Evolutionary conservation across 768 basidiomycete species (phyloP).

Genomic region (Pleurotus citrinopileatus): DNA sequence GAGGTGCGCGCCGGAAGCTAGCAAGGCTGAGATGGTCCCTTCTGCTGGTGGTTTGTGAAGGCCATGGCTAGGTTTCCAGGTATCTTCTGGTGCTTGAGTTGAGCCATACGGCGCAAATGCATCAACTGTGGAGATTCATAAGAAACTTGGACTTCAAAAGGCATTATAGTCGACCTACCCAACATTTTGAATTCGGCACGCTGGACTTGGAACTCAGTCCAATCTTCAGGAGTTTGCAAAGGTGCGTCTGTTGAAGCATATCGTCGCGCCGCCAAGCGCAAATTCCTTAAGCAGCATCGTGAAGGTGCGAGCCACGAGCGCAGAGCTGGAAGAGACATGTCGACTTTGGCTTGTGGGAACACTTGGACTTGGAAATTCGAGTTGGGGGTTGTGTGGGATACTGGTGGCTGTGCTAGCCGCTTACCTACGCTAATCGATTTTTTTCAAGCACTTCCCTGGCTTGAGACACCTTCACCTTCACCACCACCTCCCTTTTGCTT

Average conservation of each 20-base stretch:
- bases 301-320: conserved; percentile 36
- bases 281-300: conserved; percentile 24
- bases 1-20: conserved; percentile 92
- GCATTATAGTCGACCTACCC: conserved; percentile 39
- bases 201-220: conserved; percentile 58
- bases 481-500: conserved; percentile 33
- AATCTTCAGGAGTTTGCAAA: conserved; percentile 51
- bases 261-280: conserved; percentile 15
- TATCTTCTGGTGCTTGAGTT: conserved; percentile 60
- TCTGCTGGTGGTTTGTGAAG: conserved; percentile 58
- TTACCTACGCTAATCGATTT: conserved; percentile 60
- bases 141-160: conserved; percentile 15
- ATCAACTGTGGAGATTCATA: conserved; percentile 41
- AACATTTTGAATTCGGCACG: conserved; percentile 55
- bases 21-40: conserved; percentile 81
- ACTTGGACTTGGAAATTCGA: too few species aligned
- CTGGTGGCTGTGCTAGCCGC: conserved; percentile 45
- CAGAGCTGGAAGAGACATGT: conserved; percentile 19
- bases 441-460: conserved; percentile 31
- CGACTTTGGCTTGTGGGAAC: conserved; percentile 30
- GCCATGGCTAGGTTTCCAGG: conserved; percentile 70
- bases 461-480: conserved; percentile 28
- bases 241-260: conserved; percentile 25
- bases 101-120: conserved; percentile 75
- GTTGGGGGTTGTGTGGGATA: conserved; percentile 2